Base-by-base conservation (phyloP, 176 grass and related monocot species). In the Eragrostis curvula region DNA sequence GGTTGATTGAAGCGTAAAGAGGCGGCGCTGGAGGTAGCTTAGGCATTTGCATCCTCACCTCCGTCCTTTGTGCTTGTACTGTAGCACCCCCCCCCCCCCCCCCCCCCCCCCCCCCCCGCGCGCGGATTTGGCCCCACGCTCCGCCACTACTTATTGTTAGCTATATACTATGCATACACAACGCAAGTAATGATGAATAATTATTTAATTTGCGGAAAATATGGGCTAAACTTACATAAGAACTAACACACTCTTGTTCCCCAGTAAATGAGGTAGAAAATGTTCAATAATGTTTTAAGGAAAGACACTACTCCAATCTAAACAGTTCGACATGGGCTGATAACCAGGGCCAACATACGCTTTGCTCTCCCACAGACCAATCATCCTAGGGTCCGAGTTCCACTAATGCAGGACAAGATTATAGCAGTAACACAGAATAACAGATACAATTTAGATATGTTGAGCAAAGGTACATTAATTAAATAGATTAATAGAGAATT, bases 351-450 rank as follows among this genome's bases (percentile, higher is more conserved):
- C 28, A 5, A 32, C 6, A 41, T 20, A 20, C 12, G 3, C 69
- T 36, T 24, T 27, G 5, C 11, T 21, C 43, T 69, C 55, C 2
- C 70, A 17, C 7, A 49, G n/a, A 49, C 16, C 0, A 65, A 27
- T 25, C 15, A 65, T 64, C 16, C 0, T 46, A 29, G 41, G 36
- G 42, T 43, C 20, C 8, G 15, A 36, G 47, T 17, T 45, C 45
- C 21, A 23, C 28, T 15, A 50, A 87, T 50, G 17, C 29, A 17
- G 74, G 48, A 65, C 36, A 81, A 73, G 16, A 63, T 23, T 79
- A 64, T 65, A 59, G 16, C 21, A 7, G 3, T 53, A 68, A n/a
- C 58, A 64, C 11, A 75, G 75, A 71, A 6, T 55, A 87, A 63
- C 18, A 29, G 44, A 46, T 81, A 68, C 15, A 67, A 25, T 67